Evolutionary conservation across 495 filamentous ascomycete species (phyloP).

Genomic region (Chaetomidium leptoderma): DNA sequence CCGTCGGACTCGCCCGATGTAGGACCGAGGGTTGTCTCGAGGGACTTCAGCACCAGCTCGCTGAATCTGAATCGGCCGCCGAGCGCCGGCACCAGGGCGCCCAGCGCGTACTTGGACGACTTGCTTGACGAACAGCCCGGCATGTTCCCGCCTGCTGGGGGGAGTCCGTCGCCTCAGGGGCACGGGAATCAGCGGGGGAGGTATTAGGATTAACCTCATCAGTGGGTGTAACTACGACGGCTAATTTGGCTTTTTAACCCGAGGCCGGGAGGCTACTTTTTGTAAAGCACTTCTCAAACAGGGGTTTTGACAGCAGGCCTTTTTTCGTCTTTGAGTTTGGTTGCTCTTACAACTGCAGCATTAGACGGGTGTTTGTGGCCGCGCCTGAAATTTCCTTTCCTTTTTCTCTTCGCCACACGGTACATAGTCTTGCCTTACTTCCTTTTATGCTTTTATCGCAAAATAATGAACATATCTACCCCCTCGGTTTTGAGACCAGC

Average conservation of each 20-base stretch:
- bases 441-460: background rate
- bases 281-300: background rate
- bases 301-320: slow-evolving; percentile 1
- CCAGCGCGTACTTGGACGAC: slow-evolving; percentile 91
- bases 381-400: background rate
- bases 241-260: too few relatives aligned
- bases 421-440: slow-evolving; percentile 2
- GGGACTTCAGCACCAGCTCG: slow-evolving; percentile 59
- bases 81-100: slow-evolving; percentile 61
- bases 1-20: slow-evolving; percentile 66
- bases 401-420: background rate
- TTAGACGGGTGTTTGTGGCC: slow-evolving; percentile 15
- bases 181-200: slow-evolving; percentile 17
- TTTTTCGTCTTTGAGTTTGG: background rate
- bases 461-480: slow-evolving; percentile 9
- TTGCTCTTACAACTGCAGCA: slow-evolving; percentile 6
- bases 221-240: too few relatives aligned
- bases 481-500: background rate
- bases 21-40: slow-evolving; percentile 21
- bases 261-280: background rate
- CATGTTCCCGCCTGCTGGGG: slow-evolving; percentile 34
- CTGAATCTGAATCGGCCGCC: slow-evolving; percentile 64
- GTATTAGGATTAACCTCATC: slow-evolving; percentile 6
- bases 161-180: slow-evolving; percentile 7
- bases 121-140: slow-evolving; percentile 63